These are phyloP conservation scores for Pelargonium myrrhifolium DNA, from an alignment of 441 rosid species.

Conservation along the genomic window DNA sequence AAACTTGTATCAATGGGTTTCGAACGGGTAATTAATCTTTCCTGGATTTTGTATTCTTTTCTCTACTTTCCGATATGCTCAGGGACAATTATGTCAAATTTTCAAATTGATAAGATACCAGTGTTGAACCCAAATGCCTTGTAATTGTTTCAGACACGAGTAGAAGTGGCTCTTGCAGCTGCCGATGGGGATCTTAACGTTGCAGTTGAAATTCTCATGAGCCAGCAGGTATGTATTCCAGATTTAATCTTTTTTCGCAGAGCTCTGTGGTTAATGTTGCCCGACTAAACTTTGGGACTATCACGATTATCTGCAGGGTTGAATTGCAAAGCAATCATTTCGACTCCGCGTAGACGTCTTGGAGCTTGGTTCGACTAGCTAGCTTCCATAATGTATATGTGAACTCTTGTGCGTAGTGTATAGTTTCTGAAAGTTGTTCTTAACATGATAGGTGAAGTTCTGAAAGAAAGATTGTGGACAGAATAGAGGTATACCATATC, in stretches of 20 bases:
- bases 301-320: constrained; percentile 27
- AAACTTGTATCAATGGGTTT: constrained; percentile 89
- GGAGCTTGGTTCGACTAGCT: constrained; percentile 5
- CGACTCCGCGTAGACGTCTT: not conserved
- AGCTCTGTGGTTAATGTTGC: not conserved
- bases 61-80: not conserved
- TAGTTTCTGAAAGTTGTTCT: not conserved
- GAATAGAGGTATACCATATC: not conserved
- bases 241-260: not conserved
- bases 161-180: constrained; percentile 90
- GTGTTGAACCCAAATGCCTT: not conserved
- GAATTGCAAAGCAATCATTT: constrained; percentile 16
- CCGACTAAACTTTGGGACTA: not conserved
- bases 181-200: constrained; percentile 83
- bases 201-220: constrained; percentile 90
- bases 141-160: constrained; percentile 64
- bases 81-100: not conserved
- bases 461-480: not conserved
- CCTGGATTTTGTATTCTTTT: not conserved
- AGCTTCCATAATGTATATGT: not conserved
- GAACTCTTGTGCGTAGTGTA: not conserved
- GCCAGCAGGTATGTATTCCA: constrained; percentile 52
- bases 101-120: not conserved
- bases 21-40: constrained; percentile 59
- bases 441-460: not conserved